Evolutionary conservation across 2,329 filamentous ascomycete genomes (phyloP).

Genomic region (Phaeosphaeriaceae sp.): DNA sequence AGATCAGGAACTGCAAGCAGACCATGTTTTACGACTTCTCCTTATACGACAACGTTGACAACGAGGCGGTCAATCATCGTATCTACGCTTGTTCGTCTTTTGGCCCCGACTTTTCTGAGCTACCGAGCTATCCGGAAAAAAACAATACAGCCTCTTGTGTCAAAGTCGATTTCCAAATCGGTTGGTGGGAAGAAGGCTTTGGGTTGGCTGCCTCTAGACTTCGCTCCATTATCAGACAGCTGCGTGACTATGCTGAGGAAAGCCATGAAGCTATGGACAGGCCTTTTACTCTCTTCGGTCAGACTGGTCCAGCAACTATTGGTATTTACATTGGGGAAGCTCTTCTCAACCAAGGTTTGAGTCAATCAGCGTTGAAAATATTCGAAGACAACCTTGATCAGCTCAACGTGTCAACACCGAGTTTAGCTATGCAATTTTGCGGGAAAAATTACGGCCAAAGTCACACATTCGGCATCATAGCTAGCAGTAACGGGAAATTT

Average conservation of each 20-base stretch:
- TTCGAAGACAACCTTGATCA: conserved; percentile 6
- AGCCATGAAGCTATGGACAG: conserved; percentile 2
- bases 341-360: conserved; percentile 1
- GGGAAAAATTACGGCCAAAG: background rate
- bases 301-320: conserved; percentile 5
- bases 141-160: background rate
- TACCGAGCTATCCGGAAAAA: background rate
- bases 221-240: background rate
- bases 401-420: conserved; percentile 3
- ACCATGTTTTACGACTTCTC: conserved; percentile 5
- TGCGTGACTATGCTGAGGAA: conserved; percentile 1
- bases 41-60: conserved; percentile 1
- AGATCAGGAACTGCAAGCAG: conserved; percentile 3
- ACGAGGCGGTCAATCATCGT: conserved; percentile 1
- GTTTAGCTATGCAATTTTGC: conserved; percentile 6
- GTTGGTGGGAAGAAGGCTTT: conserved; percentile 3
- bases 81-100: conserved; percentile 4
- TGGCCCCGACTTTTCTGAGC: conserved; percentile 1
- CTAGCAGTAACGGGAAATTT: conserved; percentile 1
- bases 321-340: conserved; percentile 5
- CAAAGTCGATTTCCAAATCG: conserved; percentile 3
- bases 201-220: conserved; percentile 1
- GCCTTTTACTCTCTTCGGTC: conserved; percentile 4
- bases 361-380: background rate
- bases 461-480: conserved; percentile 3